A percentile compares a stretch with the other conserved stretches of the same genome.
Evolutionary conservation across 768 basidiomycete genomes (phyloP).

Genomic region (Russula foetens): DNA sequence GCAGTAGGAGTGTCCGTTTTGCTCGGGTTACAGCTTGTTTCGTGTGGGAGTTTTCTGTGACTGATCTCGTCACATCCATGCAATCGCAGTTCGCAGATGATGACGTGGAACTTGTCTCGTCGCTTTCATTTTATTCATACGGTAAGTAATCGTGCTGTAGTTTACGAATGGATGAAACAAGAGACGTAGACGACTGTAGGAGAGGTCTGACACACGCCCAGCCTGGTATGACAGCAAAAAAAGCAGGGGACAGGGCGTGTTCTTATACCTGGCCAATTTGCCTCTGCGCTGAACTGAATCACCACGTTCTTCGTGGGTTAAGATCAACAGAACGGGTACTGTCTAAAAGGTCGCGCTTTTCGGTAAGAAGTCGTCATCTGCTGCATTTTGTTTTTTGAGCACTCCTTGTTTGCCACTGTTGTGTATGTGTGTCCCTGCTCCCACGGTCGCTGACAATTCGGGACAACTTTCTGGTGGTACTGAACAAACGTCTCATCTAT

Average conservation of each 20-base stretch:
- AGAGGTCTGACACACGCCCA: conserved; percentile 49
- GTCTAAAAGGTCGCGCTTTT: conserved; percentile 58
- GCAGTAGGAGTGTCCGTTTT: not conserved
- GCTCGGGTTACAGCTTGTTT: not conserved
- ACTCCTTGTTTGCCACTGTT: conserved; percentile 13
- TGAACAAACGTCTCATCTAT: not conserved
- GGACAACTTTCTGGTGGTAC: not conserved
- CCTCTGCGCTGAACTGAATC: conserved; percentile 65
- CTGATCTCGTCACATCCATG: conserved; percentile 1
- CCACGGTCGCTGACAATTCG: not conserved
- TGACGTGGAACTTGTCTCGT: not conserved
- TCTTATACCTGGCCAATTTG: conserved; percentile 49
- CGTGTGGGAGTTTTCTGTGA: not conserved
- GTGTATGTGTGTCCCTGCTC: not conserved
- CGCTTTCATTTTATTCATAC: not conserved
- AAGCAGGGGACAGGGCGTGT: conserved; percentile 32
- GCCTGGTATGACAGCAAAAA: conserved; percentile 36
- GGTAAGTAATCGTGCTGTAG: not conserved
- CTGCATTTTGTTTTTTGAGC: too few species aligned
- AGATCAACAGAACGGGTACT: conserved; percentile 51
- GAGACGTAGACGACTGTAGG: conserved; percentile 36
- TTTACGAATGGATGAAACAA: not conserved
- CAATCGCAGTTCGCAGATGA: not conserved
- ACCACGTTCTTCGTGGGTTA: conserved; percentile 43
- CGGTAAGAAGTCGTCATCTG: not conserved